Evolutionary conservation across 2,329 filamentous ascomycete species (phyloP), one percentile per base, ranked within the genome.

Genomic region (Xylariaceae sp.): DNA sequence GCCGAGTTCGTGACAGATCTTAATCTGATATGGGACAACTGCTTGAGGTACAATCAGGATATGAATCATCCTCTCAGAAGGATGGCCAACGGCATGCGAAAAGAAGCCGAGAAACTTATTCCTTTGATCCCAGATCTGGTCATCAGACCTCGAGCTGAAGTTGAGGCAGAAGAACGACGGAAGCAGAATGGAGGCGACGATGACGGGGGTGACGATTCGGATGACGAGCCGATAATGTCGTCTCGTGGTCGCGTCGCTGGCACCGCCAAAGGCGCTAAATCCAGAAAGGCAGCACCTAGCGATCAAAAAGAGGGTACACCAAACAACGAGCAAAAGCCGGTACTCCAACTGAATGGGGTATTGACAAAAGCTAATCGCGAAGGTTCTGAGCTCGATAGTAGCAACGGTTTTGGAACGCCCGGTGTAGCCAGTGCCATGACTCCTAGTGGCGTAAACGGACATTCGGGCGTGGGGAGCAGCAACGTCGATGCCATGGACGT

Each of bases 181-280:
- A 88, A 94, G 72, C 90, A 95, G 68, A 90, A 92, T 62, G 92
- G 94, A 54, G 88, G 88, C 51, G 88, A 91, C 62, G 85, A 90
- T 64, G 91, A 93, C 67, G 89, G 82, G 45, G 90, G 83, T 34
- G 93, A 97, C 60, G 93, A 97, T 73, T 96, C 92, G 67, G 93
- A 97, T 69, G 93, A 97, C 71, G 92, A 96, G 74, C 94, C 94
- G 7, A 97, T 99, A 70, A 97, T 97, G 90, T 94, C 94, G 59
- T 97, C 93, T 53, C 85, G 94, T 65, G 94, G 94, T 56, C 88
- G 94, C 50, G 96, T 93, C 72, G 90, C 92, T 13, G 89, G 87
- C 4, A 86, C 84, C 35, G 89, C 90, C 66, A 92, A 89, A 71
- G 88, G 91, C 18, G 86, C 86, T 63, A 93, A 88, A 68, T 86